phyloP scores from a whole-genome alignment of 2,329 filamentous ascomycete genomes.

The Aspergillus proliferans region DNA sequence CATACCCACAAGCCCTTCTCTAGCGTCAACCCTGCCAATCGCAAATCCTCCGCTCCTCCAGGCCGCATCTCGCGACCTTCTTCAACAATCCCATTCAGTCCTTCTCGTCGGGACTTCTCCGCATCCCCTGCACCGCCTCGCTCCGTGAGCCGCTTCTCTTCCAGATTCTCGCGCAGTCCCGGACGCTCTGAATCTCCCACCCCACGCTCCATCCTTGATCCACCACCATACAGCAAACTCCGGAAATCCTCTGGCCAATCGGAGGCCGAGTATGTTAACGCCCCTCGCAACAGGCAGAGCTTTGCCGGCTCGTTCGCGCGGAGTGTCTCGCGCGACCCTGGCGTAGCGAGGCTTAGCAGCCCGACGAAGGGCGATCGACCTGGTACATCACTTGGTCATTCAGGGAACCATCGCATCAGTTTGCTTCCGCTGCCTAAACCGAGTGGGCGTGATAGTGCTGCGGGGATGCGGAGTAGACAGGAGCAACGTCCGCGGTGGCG shows the following conservation, averaged over 20 bases:
- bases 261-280: slow-evolving; percentile 16
- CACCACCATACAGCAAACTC: slow-evolving; percentile 39
- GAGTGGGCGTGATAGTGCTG: slow-evolving; percentile 24
- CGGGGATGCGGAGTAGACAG: slow-evolving; percentile 16
- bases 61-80: slow-evolving; percentile 29
- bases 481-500: slow-evolving; percentile 34
- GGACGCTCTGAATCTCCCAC: slow-evolving; percentile 23
- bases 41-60: slow-evolving; percentile 26
- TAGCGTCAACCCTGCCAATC: slow-evolving; percentile 52
- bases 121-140: slow-evolving; percentile 33
- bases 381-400: slow-evolving; percentile 35
- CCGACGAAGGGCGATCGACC: slow-evolving; percentile 29
- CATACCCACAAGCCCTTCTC: slow-evolving; percentile 62
- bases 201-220: slow-evolving; percentile 28
- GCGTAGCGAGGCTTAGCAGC: slow-evolving; percentile 11
- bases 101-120: slow-evolving; percentile 38
- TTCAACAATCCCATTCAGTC: slow-evolving; percentile 37
- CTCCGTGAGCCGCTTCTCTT: slow-evolving; percentile 29
- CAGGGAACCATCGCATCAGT: slow-evolving; percentile 32
- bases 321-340: slow-evolving; percentile 18
- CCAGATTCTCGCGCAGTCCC: slow-evolving; percentile 29
- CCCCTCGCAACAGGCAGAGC: slow-evolving; percentile 34
- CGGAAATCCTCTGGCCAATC: slow-evolving; percentile 15
- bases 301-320: slow-evolving; percentile 30
- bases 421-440: slow-evolving; percentile 34